Percentiles rank a stretch among this genome's conserved stretches.
These are phyloP conservation scores for Pythium graminicola DNA, from an alignment of 352 stramenopile species.

Conservation along the genomic window DNA sequence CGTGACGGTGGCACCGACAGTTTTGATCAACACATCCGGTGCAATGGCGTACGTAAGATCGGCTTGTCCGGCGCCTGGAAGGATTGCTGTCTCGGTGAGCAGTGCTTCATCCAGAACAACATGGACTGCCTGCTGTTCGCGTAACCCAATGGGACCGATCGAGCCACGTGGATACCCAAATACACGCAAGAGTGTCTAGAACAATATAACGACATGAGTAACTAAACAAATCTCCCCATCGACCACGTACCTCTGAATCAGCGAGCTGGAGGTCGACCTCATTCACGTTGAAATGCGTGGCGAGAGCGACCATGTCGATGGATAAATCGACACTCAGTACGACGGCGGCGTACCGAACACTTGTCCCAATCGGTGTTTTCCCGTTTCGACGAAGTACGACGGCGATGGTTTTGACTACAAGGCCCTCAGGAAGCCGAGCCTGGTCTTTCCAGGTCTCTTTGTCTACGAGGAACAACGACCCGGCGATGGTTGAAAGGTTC, in stretches of 20 bases:
- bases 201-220: neutral
- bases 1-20: constrained; percentile 15
- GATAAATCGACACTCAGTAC: constrained; percentile 42
- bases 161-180: constrained; percentile 63
- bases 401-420: constrained; percentile 66
- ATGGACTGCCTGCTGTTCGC: constrained; percentile 36
- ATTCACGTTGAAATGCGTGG: constrained; percentile 19
- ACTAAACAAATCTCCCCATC: neutral
- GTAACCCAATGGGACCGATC: constrained; percentile 54
- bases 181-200: constrained; percentile 46
- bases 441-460: constrained; percentile 21
- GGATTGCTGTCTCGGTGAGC: constrained; percentile 24
- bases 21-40: constrained; percentile 10
- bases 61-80: constrained; percentile 41
- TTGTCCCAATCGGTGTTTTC: neutral
- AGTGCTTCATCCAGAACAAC: constrained; percentile 45
- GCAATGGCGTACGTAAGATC: constrained; percentile 50
- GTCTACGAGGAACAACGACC: constrained; percentile 24
- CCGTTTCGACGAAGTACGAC: constrained; percentile 24
- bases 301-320: constrained; percentile 49
- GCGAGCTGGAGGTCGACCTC: constrained; percentile 32
- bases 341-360: constrained; percentile 33
- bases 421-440: constrained; percentile 13
- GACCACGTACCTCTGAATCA: constrained; percentile 37
- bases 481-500: constrained; percentile 13